These are phyloP conservation scores for Arxiozyma heterogenica DNA, from an alignment of 1,139 yeast species.

Conservation along the genomic window DNA sequence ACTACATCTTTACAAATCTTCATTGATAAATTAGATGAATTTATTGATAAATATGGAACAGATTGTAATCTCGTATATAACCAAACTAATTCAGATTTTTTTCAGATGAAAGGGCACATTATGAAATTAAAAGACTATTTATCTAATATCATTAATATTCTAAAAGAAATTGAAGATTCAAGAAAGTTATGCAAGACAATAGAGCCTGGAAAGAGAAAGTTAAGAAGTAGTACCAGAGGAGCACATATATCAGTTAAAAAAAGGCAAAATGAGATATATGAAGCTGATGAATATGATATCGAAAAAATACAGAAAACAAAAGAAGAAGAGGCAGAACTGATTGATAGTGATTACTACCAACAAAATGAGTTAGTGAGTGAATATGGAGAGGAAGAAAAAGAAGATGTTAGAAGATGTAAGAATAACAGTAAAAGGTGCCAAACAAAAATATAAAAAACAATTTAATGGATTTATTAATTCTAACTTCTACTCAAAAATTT, in stretches of 20 bases:
- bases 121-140: constrained; percentile 15
- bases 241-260: neutral
- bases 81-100: neutral
- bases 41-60: neutral
- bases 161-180: constrained; percentile 15
- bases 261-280: neutral
- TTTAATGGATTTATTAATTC: too few species aligned
- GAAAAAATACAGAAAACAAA: neutral
- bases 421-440: neutral
- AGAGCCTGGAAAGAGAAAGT: neutral
- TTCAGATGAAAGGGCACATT: neutral
- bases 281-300: neutral
- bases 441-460: neutral
- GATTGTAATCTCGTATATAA: neutral
- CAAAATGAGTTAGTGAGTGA: neutral
- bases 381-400: constrained; percentile 1
- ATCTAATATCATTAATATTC: constrained; percentile 11
- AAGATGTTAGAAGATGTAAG: neutral
- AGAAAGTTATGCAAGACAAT: constrained; percentile 14
- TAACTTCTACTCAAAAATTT: neutral
- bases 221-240: constrained; percentile 1
- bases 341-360: neutral
- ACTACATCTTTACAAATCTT: constrained; percentile 17
- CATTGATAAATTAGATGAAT: constrained; percentile 11
- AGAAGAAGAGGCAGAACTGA: neutral